A percentile compares a stretch with the other conserved stretches of the same genome.
phyloP scores from a whole-genome alignment of 306 rosid genomes.

The Prunus fruticosa region DNA sequence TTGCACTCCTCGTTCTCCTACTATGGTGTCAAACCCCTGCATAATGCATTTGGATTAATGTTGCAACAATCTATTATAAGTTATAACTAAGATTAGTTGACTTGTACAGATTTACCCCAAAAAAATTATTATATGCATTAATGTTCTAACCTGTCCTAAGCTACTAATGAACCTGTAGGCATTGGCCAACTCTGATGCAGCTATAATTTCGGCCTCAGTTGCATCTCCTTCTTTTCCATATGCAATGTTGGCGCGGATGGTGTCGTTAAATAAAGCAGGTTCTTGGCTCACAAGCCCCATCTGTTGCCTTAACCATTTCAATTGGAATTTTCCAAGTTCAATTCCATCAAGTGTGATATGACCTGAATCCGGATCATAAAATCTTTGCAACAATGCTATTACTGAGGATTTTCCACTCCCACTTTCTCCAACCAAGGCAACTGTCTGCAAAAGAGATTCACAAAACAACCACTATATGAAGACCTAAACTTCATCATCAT shows the following conservation, averaged over 20 bases:
- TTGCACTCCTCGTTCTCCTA: conserved; percentile 84
- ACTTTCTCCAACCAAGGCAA: conserved; percentile 91
- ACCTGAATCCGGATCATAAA: conserved; percentile 86
- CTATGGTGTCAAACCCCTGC: conserved; percentile 71
- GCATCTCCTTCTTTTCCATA: conserved; percentile 76
- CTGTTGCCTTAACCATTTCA: conserved; percentile 92
- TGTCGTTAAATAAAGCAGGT: conserved; percentile 70
- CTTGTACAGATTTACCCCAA: too few species aligned
- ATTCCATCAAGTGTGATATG: conserved; percentile 68
- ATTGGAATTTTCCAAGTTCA: conserved; percentile 48
- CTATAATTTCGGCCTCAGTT: conserved; percentile 69
- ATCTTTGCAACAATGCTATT: conserved; percentile 70
- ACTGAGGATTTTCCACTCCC: conserved; percentile 92
- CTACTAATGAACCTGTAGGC: conserved; percentile 80
- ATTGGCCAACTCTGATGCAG: conserved; percentile 73
- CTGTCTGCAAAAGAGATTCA: conserved; percentile 42
- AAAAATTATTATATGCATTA: background rate
- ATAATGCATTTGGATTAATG: background rate
- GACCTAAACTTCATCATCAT: background rate
- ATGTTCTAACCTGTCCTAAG: conserved; percentile 50
- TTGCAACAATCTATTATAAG: background rate
- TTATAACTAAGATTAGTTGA: too few species aligned
- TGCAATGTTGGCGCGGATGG: conserved; percentile 78
- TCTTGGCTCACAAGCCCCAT: conserved; percentile 94
- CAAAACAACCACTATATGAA: background rate